These are phyloP conservation scores for Scheffersomyces segobiensis DNA, from an alignment of 1,139 yeast genomes.

Conservation along the genomic window DNA sequence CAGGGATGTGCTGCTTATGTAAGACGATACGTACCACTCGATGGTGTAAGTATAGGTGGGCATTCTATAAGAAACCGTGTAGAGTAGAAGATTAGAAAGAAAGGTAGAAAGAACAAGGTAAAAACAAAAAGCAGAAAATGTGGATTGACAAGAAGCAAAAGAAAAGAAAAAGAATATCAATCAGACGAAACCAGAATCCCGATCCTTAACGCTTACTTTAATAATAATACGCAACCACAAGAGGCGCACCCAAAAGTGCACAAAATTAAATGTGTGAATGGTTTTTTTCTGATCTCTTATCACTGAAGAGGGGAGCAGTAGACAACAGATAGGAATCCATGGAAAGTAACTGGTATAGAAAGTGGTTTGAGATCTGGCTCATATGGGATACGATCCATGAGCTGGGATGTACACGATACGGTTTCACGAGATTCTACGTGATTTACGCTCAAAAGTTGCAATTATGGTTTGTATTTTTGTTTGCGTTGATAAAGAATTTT, in stretches of 20 bases:
- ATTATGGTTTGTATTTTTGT: background rate
- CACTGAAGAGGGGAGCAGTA: conserved; percentile 1
- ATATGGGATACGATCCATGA: no score
- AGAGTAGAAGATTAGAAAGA: conserved; percentile 4
- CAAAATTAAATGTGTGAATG: background rate
- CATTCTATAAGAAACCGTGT: background rate
- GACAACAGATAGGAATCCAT: background rate
- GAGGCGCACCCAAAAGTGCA: background rate
- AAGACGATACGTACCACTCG: conserved; percentile 17
- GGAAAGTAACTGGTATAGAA: background rate
- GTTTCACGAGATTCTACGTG: no score
- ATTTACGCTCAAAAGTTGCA: no score
- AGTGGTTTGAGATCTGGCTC: background rate
- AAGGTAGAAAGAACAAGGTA: background rate
- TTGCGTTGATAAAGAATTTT: background rate
- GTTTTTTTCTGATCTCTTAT: background rate
- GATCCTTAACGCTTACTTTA: background rate
- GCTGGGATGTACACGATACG: no score
- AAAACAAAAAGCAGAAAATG: background rate
- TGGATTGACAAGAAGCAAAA: background rate
- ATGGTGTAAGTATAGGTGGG: conserved; percentile 15
- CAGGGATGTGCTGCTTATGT: conserved; percentile 15
- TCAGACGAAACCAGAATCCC: background rate
- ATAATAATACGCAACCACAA: background rate
- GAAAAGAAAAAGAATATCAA: background rate